A percentile compares a stretch with the other conserved stretches of the same genome.
Evolutionary conservation across 805 yeast species (phyloP).

Genomic region (Spencermartinsiella europaea): DNA sequence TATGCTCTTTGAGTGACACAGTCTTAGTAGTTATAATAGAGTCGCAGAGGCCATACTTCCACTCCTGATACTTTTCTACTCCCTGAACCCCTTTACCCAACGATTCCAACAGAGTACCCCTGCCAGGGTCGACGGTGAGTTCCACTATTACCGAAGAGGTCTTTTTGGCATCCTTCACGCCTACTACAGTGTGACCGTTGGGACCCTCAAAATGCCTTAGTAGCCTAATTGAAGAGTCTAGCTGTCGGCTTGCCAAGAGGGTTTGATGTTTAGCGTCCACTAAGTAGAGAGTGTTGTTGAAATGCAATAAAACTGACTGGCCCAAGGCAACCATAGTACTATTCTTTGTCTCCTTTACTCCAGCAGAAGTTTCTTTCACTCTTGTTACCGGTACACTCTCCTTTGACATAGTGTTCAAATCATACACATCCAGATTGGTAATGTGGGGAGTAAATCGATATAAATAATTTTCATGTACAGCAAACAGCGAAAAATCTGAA

Average conservation of each 20-base stretch:
- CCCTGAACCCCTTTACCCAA: conserved; percentile 53
- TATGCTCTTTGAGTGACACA: conserved; percentile 11
- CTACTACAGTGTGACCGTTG: conserved; percentile 6
- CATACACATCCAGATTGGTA: not conserved
- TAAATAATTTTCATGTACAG: conserved; percentile 2
- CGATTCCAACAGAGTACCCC: conserved; percentile 62
- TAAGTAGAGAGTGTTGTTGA: not conserved
- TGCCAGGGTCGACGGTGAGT: conserved; percentile 51
- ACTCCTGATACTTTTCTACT: conserved; percentile 12
- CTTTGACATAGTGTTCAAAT: not conserved
- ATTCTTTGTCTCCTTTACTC: not conserved
- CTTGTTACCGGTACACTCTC: not conserved
- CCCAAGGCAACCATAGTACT: conserved; percentile 5
- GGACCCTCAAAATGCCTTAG: not conserved
- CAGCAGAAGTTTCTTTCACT: not conserved
- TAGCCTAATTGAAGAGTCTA: not conserved
- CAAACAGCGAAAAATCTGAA: conserved; percentile 10
- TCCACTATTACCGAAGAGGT: conserved; percentile 26
- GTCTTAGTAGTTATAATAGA: conserved; percentile 14
- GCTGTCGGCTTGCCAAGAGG: not conserved
- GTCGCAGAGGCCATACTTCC: conserved; percentile 17
- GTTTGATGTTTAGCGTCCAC: conserved; percentile 1
- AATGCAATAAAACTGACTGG: not conserved
- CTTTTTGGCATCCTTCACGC: conserved; percentile 17
- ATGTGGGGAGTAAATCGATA: not conserved